Base-by-base conservation (phyloP, 2,329 filamentous ascomycete species). In the Capronia coronata region DNA sequence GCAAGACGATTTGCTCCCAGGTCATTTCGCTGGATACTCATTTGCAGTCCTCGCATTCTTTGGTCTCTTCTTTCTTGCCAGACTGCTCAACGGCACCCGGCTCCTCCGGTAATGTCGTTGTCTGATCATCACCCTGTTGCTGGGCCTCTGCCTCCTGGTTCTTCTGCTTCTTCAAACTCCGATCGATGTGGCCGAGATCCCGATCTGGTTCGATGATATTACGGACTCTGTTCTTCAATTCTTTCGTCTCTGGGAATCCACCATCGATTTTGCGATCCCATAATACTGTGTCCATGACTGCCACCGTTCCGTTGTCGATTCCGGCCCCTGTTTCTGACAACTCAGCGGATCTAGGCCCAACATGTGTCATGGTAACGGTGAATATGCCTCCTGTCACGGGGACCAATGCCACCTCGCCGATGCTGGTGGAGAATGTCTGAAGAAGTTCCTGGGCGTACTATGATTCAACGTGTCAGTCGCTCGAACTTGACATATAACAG, bases 361-460 rank as follows among this genome's bases (percentile, higher is more conserved):
- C 52, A 61, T 63, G 64, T 56, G 64, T 65, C 48, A 94, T 78
- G 51, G 83, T 77, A 10, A 97, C 83, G 18, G 79, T 75, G 63
- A 97, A 98, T 2, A 86, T 74, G 0, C 93, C 91, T 14, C 91
- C 89, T 0, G 87, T 94, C 11, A 82, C 76, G 0, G 93, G 93
- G 57, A 94, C 80, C 6, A 98, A 77, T 13, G 91, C 82, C 8
- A 97, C 84, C 67, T 97, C 91, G 54, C 89, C 90, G 1, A 97
- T 78, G 38, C 80, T 75, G 1, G 82, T 87, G 47, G 80, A 80
- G 71, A 98, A 98, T 0, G 91, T 98, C 1, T 88, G 94, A 30
- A 98, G 81, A 38, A 98, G 82, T 68, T 97, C 93, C 75, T 97
- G 93, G 42, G 84, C 91, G 67, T 86, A 96, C 87, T 95, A 59